Base-by-base conservation (phyloP, 2,329 filamentous ascomycete species). In the Curvularia verruculosa region DNA sequence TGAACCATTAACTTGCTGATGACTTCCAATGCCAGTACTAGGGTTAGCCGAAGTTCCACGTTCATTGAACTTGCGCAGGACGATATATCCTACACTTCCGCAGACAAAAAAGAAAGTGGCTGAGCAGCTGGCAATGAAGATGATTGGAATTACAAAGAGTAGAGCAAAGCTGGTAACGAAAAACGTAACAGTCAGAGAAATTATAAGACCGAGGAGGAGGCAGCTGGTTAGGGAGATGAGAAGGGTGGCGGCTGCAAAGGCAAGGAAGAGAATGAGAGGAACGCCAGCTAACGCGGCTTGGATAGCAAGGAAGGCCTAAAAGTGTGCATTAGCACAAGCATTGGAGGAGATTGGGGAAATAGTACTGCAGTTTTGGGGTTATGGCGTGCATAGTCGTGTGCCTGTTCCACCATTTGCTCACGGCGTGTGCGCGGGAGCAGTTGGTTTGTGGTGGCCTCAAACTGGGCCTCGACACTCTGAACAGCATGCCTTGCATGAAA, bases 331-430 rank as follows among this genome's bases (percentile, higher is more conserved):
- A 28, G 45, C 15, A 19, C 10, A 9, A 8, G 10, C 3, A 18
- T 2, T n/a, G 4, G 26, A 7, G 19, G 19, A 1, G 3, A 7
- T 13, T 0, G 3, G 12, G 18, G 31, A 37, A 19, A 28, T 43
- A 87, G 21, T 80, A 91, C 89, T 53, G 89, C 87, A 41, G 92
- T 78, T 60, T 91, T 79, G 2, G 91, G 91, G 54, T 89, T 87
- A 47, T 83, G 79, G 5, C 82, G 75, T 15, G 87, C 85, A 68
- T 90, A 89, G 5, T 78, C 71, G 34, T 81, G 78, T 26, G 84
- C 75, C 43, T 78, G 80, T 15, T 83, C 78, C 64, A 87, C 82
- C 40, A 85, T 80, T 54, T 81, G 80, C 60, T 85, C 81, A 48
- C 89, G 83, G 57, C 84, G 83, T 34, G 85, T 78, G 0, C 88